Evolutionary conservation across 2,329 filamentous ascomycete species (phyloP).

Genomic region (Clonostachys sp.): DNA sequence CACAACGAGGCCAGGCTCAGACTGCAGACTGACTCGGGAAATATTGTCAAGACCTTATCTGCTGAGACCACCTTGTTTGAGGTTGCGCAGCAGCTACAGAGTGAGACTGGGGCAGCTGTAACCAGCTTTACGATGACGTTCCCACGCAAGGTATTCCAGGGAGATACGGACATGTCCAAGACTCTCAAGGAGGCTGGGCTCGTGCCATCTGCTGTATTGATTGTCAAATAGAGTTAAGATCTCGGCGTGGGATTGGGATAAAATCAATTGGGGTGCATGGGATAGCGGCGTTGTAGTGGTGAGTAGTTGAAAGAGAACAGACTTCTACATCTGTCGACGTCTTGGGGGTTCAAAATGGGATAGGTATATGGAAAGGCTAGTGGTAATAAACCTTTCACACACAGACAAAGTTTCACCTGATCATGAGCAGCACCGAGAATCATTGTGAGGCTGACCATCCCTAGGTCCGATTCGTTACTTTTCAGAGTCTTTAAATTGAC

Average conservation of each 20-base stretch:
- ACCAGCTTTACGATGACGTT: conserved; percentile 81
- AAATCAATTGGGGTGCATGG: too few relatives aligned
- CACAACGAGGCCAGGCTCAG: conserved; percentile 80
- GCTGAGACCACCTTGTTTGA: conserved; percentile 92
- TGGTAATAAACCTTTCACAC: too few relatives aligned
- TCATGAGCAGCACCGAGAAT: too few relatives aligned
- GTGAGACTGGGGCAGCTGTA: conserved; percentile 67
- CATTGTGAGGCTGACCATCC: too few relatives aligned
- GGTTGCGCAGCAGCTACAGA: conserved; percentile 70
- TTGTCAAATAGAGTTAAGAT: conserved; percentile 51
- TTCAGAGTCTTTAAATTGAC: conserved; percentile 29
- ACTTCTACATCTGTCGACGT: too few relatives aligned
- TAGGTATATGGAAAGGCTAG: too few relatives aligned
- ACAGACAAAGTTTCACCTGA: too few relatives aligned
- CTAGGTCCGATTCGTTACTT: conserved; percentile 12
- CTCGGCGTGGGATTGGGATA: too few relatives aligned
- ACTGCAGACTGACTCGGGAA: conserved; percentile 69
- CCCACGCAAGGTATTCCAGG: conserved; percentile 75
- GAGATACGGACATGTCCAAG: conserved; percentile 72
- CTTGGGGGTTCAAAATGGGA: too few relatives aligned
- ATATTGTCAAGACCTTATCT: conserved; percentile 80
- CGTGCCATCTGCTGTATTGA: conserved; percentile 84
- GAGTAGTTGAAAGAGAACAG: too few relatives aligned
- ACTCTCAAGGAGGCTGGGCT: conserved; percentile 89
- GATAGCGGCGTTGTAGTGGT: too few relatives aligned